Percentiles rank a stretch among this genome's conserved stretches.
phyloP scores from a whole-genome alignment of 805 yeast species.

The Ogataea pignaliae region DNA sequence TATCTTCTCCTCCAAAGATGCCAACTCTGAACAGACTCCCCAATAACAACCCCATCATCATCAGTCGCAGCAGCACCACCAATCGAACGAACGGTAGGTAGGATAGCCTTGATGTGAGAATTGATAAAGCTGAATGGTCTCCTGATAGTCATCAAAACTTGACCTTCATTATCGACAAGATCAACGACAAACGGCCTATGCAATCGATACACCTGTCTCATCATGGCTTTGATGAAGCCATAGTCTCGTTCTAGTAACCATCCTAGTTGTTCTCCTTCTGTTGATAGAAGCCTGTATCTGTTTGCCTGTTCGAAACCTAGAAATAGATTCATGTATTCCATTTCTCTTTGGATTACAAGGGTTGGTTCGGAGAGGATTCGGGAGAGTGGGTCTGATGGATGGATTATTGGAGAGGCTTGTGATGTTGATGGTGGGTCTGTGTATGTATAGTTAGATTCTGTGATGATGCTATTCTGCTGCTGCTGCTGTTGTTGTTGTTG shows the following conservation, averaged over 20 bases:
- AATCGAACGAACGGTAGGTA: conserved; percentile 47
- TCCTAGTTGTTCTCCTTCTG: conserved; percentile 71
- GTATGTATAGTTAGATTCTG: not conserved
- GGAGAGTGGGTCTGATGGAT: conserved; percentile 54
- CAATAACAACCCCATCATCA: conserved; percentile 50
- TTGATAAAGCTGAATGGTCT: conserved; percentile 87
- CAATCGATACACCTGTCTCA: conserved; percentile 76
- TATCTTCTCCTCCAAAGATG: conserved; percentile 90
- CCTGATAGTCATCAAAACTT: conserved; percentile 57
- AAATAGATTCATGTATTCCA: conserved; percentile 83
- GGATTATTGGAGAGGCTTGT: conserved; percentile 31
- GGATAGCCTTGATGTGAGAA: conserved; percentile 71
- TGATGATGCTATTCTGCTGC: too few relatives aligned
- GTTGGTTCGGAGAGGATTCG: conserved; percentile 73
- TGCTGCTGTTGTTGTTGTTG: not conserved
- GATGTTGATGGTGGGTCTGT: not conserved
- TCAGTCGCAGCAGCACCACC: conserved; percentile 30
- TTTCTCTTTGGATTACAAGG: conserved; percentile 78
- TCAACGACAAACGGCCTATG: conserved; percentile 85
- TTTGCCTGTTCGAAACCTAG: conserved; percentile 93
- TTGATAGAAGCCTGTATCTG: conserved; percentile 66
- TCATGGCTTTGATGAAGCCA: conserved; percentile 61
- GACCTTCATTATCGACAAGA: conserved; percentile 60
- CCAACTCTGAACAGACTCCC: conserved; percentile 91
- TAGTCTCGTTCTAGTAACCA: conserved; percentile 78